phyloP scores from a whole-genome alignment of 352 stramenopile genomes.

The Sclerospora graminicola region DNA sequence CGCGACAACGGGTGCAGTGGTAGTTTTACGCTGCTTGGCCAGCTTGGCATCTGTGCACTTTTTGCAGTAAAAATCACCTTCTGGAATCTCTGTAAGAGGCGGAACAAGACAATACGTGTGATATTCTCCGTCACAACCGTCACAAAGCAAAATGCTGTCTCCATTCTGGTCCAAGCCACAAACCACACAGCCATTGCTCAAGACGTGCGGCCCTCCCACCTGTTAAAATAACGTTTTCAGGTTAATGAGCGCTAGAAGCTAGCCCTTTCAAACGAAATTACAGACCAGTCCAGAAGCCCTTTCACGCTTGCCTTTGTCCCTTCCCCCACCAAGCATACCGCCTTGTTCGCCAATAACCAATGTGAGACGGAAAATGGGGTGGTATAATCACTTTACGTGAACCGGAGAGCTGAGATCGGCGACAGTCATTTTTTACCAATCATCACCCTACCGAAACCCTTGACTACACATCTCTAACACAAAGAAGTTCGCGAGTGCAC shows the following conservation, averaged over 20 bases:
- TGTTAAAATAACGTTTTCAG: neutral
- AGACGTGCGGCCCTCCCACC: constrained; percentile 16
- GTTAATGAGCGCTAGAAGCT: neutral
- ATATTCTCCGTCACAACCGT: constrained; percentile 82
- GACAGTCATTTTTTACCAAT: no score
- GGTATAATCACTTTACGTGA: no score
- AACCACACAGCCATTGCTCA: constrained; percentile 48
- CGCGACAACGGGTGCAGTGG: constrained; percentile 2
- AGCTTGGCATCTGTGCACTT: constrained; percentile 43
- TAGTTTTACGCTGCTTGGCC: constrained; percentile 30
- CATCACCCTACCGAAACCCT: no score
- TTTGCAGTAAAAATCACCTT: constrained; percentile 77
- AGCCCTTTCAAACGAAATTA: neutral
- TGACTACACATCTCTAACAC: no score
- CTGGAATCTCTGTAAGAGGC: constrained; percentile 57
- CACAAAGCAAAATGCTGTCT: constrained; percentile 74
- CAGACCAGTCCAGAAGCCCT: constrained; percentile 8
- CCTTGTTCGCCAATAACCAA: no score
- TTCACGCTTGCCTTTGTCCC: constrained; percentile 15
- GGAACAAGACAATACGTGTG: constrained; percentile 78
- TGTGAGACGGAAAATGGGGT: no score
- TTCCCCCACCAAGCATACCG: constrained; percentile 10
- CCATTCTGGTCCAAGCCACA: constrained; percentile 65
- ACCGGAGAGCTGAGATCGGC: no score
- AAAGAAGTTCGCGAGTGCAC: no score